Conservation (phyloP, 331 rosid genomes). For the Pyrus hybrid region DNA sequence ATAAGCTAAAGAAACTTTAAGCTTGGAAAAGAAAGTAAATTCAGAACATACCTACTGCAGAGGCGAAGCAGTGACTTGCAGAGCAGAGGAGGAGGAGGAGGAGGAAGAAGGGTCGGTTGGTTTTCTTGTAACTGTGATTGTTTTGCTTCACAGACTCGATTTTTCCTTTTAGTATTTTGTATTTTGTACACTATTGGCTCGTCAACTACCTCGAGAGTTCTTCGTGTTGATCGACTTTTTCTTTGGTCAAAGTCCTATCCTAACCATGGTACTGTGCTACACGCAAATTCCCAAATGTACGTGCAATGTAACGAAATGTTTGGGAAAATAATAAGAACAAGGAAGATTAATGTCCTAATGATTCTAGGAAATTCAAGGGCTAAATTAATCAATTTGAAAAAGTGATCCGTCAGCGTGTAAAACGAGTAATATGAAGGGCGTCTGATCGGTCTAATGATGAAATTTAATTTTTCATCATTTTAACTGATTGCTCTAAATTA, state of each 20-base stretch:
- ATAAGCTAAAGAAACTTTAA: not conserved
- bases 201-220: not conserved
- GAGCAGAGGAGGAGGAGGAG: not conserved
- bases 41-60: not conserved
- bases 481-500: too few species aligned
- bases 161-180: not conserved
- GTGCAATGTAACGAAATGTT: not conserved
- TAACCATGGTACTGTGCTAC: not conserved
- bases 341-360: not conserved
- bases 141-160: too few species aligned
- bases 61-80: not conserved
- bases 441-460: too few species aligned
- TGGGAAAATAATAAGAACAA: too few species aligned
- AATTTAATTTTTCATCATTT: too few species aligned
- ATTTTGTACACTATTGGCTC: not conserved
- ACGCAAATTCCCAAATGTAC: not conserved
- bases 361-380: not conserved
- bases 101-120: not conserved
- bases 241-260: not conserved
- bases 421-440: not conserved
- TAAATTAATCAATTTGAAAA: not conserved
- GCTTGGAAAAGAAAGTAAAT: not conserved
- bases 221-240: not conserved
- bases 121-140: not conserved
- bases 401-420: not conserved